Conservation (phyloP, 306 rosid genomes). For the Alnus glutinosa region DNA sequence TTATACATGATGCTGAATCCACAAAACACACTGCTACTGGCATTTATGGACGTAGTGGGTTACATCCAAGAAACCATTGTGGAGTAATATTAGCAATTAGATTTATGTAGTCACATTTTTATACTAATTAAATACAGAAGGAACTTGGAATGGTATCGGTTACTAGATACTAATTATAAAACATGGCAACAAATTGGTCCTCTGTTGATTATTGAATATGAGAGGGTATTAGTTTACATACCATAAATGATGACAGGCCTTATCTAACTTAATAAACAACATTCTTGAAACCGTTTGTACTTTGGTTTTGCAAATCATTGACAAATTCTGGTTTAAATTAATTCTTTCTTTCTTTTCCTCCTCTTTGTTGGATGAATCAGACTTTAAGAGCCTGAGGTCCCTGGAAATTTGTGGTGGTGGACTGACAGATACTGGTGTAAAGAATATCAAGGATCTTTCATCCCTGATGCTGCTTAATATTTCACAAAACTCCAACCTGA, state of each 20-base stretch:
- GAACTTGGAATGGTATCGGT: background rate
- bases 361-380: constrained; percentile 41
- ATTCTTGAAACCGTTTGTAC: constrained; percentile 9
- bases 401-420: constrained; percentile 96
- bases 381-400: constrained; percentile 81
- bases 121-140: background rate
- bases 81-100: background rate
- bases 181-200: background rate
- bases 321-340: background rate
- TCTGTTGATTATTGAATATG: background rate
- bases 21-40: background rate
- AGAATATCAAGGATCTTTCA: constrained; percentile 81
- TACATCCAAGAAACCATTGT: background rate
- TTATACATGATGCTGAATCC: background rate
- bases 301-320: background rate
- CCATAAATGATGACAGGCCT: background rate
- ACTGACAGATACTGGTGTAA: constrained; percentile 87
- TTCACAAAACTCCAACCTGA: constrained; percentile 85
- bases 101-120: background rate
- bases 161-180: background rate
- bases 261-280: background rate
- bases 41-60: background rate
- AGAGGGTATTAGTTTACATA: background rate
- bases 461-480: constrained; percentile 76
- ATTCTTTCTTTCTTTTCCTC: constrained; percentile 10